phyloP scores from a whole-genome alignment of 371 early-diverging fungal genomes.

The Mucor sp. region DNA sequence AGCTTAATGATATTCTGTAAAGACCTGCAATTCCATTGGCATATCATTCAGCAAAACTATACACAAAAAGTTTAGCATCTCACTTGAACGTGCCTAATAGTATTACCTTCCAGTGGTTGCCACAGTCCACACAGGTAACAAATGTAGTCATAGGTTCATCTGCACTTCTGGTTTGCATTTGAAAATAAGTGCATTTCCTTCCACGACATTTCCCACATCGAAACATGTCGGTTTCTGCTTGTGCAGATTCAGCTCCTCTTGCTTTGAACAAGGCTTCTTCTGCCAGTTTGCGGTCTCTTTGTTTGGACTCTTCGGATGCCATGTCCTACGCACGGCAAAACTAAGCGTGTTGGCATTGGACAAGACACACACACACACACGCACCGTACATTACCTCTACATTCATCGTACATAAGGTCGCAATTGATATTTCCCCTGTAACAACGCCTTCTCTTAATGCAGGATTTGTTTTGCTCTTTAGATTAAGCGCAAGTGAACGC shows the following conservation, averaged over 20 bases:
- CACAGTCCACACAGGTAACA: constrained; percentile 84
- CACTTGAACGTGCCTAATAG: not conserved
- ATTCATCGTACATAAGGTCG: constrained; percentile 76
- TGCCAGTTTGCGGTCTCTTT: constrained; percentile 67
- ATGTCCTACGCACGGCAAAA: constrained; percentile 38
- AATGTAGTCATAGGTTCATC: constrained; percentile 99
- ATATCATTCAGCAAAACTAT: not conserved
- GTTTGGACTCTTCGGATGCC: constrained; percentile 83
- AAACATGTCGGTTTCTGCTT: constrained; percentile 93
- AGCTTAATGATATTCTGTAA: constrained; percentile 3
- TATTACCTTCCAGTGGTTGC: constrained; percentile 83
- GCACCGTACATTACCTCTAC: constrained; percentile 56
- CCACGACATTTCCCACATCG: constrained; percentile 92
- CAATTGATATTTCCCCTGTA: constrained; percentile 62
- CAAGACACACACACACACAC: not conserved
- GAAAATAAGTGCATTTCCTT: constrained; percentile 91
- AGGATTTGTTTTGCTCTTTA: constrained; percentile 84
- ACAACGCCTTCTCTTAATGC: constrained; percentile 74
- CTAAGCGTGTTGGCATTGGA: not conserved
- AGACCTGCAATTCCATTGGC: not conserved
- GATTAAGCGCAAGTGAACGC: constrained; percentile 79
- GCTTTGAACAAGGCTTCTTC: constrained; percentile 79
- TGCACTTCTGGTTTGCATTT: constrained; percentile 90
- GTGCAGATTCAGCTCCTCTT: constrained; percentile 72
- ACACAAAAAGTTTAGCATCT: not conserved